Evolutionary conservation across 768 basidiomycete genomes (phyloP), one percentile per base, ranked within the genome.

Genomic region (Mycena chlorophos): DNA sequence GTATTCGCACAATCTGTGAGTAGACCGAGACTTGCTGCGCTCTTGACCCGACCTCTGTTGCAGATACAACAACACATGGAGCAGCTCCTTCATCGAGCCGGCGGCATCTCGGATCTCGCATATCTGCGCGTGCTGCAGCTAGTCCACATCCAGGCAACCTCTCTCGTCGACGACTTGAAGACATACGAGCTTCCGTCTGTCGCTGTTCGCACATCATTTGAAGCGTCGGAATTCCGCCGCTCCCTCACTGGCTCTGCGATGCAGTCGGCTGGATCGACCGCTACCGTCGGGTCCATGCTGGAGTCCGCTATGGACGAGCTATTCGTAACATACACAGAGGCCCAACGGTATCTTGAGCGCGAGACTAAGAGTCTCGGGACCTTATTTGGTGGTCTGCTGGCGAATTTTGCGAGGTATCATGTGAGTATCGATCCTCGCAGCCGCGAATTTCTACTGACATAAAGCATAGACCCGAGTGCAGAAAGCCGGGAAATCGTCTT

Each of bases 31-130:
- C 39, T 31, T 10, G 27, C 20, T 22, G 3, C 27, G 19, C 25
- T 22, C 39, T 17, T 52, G 5, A 54, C 26, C n/a, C 23, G 54
- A 14, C 23, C 40, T n/a, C n/a, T 22, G 29, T 2, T 49, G 22
- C 66, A 98, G 96, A 94, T 99, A 59, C 95, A 98, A 78, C 92
- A 94, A 79, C 91, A 97, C 66, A 82, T 99, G 72, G 97, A 98
- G 67, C 83, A 87, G 50, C 81, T 99, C 4, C 78, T 98, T 48
- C 88, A 87, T 54, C 81, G 82, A 56, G 90, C 88, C 3, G 68
- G 81, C 2, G 79, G 81, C 2, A 82, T 92, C 30, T 96, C 94
- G 6, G 91, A 94, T 54, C 78, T 99, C 26, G 89, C 93, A 1
- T 94, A 94, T 67, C 81, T 98, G 19, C 92, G 97, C 25, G 80